Base-by-base conservation (phyloP, 495 filamentous ascomycete species). In the Trichoderma erinaceum region DNA sequence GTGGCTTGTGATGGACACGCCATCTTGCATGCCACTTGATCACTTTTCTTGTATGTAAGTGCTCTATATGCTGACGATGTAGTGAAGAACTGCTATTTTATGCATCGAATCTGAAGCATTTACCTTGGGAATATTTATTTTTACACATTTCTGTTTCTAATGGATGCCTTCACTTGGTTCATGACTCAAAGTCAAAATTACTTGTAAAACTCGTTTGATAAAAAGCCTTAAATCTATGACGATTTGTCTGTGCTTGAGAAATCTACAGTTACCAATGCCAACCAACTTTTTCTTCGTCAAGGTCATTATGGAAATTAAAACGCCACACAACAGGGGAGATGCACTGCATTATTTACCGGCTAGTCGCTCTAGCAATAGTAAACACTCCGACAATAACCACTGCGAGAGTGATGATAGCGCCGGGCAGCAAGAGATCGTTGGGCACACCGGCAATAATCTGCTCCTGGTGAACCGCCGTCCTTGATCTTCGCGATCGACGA, bases 321-420 rank as follows among this genome's bases (percentile, higher is more conserved):
- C 32, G 10, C 29, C 21, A 41, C 63, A 18, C 63, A 25, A 25
- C 8, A 21, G 35, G 63, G 56, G 63, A 65, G 63, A 65, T 41
- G n/a, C 63, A 27, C 15, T 64, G 41, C 41, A 18, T 21, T 69
- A 58, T 21, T 83, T 79, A 93, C 74, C 88, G 83, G 69, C 84
- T 88, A 25, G 86, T 89, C 52, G 88, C 80, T 66, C 95, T 87
- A 68, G 92, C 89, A 71, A 98, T 83, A n/a, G 91, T 85, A 81
- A 99, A 99, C 25, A 97, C 94, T 64, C 89, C 92, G 21, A 92
- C 85, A 80, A 99, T 97, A 25, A 96, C 93, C 23, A 95, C 92
- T 10, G 95, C 96, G 71, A 99, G 78, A 13, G 92, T 92, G n/a
- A 92, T 92, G 75, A 98, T 92, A 23, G 96, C 95, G 68, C 95